Conservation (phyloP, 163 green algal species). For the Volvox carteri region DNA sequence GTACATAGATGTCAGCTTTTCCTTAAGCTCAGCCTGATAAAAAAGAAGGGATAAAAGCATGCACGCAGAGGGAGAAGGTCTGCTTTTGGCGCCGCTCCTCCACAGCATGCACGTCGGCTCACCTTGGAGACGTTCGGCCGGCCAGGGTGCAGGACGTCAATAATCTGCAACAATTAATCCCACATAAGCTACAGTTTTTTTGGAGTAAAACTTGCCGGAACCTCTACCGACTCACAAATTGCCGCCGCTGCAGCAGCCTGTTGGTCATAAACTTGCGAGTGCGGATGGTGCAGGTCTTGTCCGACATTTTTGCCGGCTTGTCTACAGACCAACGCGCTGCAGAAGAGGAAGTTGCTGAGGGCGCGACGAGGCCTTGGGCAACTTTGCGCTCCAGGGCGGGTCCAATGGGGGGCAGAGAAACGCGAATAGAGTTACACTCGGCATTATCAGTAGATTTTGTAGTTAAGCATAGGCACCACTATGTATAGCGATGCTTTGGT, state of each 20-base stretch:
- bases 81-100: background rate
- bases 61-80: no score
- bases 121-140: constrained; percentile 97
- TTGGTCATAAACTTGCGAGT: constrained; percentile 99
- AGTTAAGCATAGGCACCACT: no score
- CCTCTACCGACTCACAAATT: constrained; percentile 91
- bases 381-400: no score
- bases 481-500: no score
- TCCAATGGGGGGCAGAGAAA: background rate
- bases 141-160: constrained; percentile 98
- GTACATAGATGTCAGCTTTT: constrained; percentile 98
- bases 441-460: no score
- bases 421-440: no score
- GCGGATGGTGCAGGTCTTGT: constrained; percentile 95
- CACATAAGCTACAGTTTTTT: background rate
- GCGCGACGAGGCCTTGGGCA: background rate
- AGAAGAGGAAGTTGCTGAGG: constrained; percentile 18
- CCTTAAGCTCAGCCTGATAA: constrained; percentile 92
- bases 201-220: background rate
- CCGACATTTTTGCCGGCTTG: constrained; percentile 77
- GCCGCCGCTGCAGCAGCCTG: constrained; percentile 90
- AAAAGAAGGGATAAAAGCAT: background rate
- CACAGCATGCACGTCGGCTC: constrained; percentile 27
- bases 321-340: constrained; percentile 46
- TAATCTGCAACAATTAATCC: constrained; percentile 80